Conservation (phyloP, 1,284 basidiomycete genomes). For the Apiotrichum laibachii region DNA sequence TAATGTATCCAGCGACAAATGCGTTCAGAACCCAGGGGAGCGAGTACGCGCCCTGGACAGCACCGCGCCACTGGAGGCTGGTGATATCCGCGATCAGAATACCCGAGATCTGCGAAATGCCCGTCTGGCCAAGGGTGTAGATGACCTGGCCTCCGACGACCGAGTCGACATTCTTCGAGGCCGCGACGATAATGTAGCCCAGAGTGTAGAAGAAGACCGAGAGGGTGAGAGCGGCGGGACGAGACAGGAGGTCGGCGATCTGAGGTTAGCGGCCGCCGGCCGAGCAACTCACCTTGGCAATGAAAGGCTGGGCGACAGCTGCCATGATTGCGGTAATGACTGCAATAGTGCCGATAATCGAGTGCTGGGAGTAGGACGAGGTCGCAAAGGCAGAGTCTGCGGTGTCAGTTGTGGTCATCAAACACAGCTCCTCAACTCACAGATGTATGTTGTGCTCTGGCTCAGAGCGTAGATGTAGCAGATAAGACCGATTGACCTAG, state of each 20-base stretch:
- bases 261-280: not conserved
- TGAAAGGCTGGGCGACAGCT: conserved; percentile 44
- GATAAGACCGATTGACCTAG: conserved; percentile 30
- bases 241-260: conserved; percentile 14
- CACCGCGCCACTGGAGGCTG: conserved; percentile 68
- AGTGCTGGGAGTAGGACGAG: conserved; percentile 43
- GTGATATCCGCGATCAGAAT: conserved; percentile 62
- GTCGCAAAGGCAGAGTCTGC: conserved; percentile 40
- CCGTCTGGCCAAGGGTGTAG: conserved; percentile 39
- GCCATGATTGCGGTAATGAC: conserved; percentile 43
- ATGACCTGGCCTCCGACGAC: conserved; percentile 40
- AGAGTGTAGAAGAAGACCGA: conserved; percentile 36
- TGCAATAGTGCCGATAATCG: conserved; percentile 41
- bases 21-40: conserved; percentile 58
- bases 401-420: not conserved
- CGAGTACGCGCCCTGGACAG: conserved; percentile 68
- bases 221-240: conserved; percentile 4
- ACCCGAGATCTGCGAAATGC: conserved; percentile 23
- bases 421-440: conserved; percentile 22
- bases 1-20: conserved; percentile 46
- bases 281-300: conserved; percentile 34
- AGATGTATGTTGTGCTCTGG: conserved; percentile 25
- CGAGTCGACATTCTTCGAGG: conserved; percentile 28
- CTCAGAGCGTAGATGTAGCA: conserved; percentile 28
- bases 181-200: conserved; percentile 39